A percentile compares a stretch with the other conserved stretches of the same genome.
Conservation (phyloP, 352 stramenopile species). For the Pseudoperonospora humuli region DNA sequence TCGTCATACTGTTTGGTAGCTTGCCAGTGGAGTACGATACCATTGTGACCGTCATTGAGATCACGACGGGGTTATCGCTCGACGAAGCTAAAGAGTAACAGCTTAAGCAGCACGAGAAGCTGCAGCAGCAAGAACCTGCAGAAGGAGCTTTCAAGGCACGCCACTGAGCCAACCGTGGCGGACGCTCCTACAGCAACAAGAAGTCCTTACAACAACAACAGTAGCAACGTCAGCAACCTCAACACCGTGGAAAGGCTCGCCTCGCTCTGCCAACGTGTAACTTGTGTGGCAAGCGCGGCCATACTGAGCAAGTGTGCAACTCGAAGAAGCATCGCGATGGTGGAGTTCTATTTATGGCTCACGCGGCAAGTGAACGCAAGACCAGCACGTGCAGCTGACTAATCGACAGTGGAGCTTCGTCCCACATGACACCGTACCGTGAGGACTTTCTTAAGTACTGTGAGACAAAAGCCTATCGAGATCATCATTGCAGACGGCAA, state of each 20-base stretch:
- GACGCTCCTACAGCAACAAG: background rate
- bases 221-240: no score
- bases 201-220: no score
- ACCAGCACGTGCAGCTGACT: background rate
- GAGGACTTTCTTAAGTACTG: background rate
- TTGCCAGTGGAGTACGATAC: background rate
- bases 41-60: background rate
- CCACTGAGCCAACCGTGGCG: background rate
- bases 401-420: background rate
- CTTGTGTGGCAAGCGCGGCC: no score
- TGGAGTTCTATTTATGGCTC: background rate
- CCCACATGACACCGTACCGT: background rate
- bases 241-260: no score
- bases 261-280: no score
- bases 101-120: background rate
- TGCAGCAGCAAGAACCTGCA: background rate
- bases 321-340: background rate
- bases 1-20: background rate
- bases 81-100: background rate
- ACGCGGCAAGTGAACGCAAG: no score
- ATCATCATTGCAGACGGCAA: background rate
- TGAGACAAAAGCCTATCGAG: background rate
- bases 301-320: no score
- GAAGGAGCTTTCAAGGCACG: background rate
- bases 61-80: background rate